A percentile compares a stretch with the other conserved stretches of the same genome.
Conservation (phyloP, 148 eudicot genomes). For the Spergularia marina region DNA sequence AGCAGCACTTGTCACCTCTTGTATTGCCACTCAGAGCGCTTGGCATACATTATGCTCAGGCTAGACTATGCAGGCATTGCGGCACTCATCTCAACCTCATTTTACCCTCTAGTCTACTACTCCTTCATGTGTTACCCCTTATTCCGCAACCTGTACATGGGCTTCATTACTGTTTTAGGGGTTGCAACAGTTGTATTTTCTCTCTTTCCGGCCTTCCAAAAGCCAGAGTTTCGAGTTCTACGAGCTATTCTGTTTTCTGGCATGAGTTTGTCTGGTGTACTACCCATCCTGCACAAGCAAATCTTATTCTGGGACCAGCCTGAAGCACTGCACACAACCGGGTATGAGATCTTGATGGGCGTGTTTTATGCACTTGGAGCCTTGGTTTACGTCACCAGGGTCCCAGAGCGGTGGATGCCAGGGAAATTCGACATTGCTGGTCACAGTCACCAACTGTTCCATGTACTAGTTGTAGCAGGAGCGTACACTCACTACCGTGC, state of each 20-base stretch:
- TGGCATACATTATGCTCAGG: constrained; percentile 77
- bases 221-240: constrained; percentile 53
- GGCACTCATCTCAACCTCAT: constrained; percentile 88
- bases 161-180: constrained; percentile 79
- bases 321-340: constrained; percentile 75
- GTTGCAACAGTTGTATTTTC: constrained; percentile 53
- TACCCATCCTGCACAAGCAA: constrained; percentile 77
- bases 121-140: constrained; percentile 97
- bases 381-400: constrained; percentile 63
- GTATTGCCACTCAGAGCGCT: constrained; percentile 76
- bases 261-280: constrained; percentile 76
- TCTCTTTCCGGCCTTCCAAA: constrained; percentile 74
- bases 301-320: constrained; percentile 66
- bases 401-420: constrained; percentile 97
- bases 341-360: constrained; percentile 86
- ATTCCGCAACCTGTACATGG: constrained; percentile 79
- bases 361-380: constrained; percentile 74
- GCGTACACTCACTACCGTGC: constrained; percentile 89
- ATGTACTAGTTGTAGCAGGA: constrained; percentile 80
- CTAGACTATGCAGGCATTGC: constrained; percentile 92
- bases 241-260: constrained; percentile 71
- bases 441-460: constrained; percentile 89
- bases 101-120: constrained; percentile 90
- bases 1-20: constrained; percentile 90
- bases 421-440: constrained; percentile 96